A percentile compares a stretch with the other conserved stretches of the same genome.
Conservation (phyloP, 768 basidiomycete genomes). For the Omphalotus guepiniiformis region DNA sequence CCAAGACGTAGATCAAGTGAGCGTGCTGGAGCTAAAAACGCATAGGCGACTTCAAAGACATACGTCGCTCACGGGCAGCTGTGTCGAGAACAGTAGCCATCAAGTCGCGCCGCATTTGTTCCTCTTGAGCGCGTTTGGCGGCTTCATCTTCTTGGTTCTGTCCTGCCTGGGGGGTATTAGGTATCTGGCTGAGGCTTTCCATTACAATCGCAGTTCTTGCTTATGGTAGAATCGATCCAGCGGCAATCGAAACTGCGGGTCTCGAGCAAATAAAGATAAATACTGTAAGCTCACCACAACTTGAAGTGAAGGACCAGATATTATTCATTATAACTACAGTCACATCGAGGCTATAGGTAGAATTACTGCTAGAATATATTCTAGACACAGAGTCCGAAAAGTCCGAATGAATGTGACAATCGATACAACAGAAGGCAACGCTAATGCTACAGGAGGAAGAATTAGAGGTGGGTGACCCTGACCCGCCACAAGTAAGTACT, state of each 20-base stretch:
- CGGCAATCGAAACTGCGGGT: no score
- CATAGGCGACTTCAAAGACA: constrained; percentile 18
- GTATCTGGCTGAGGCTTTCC: constrained; percentile 6
- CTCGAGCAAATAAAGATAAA: no score
- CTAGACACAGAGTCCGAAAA: no score
- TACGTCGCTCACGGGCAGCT: constrained; percentile 79
- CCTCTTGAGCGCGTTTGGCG: constrained; percentile 58
- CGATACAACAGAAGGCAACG: no score
- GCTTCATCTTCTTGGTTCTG: constrained; percentile 43
- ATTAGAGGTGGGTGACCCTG: no score
- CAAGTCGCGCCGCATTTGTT: constrained; percentile 71
- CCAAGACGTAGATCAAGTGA: not conserved
- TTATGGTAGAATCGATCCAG: constrained; percentile 5
- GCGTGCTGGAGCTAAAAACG: not conserved
- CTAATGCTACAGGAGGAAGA: no score
- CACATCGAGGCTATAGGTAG: no score
- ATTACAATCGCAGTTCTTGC: not conserved
- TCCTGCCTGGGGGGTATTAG: constrained; percentile 3
- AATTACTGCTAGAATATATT: no score
- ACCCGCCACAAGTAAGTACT: no score
- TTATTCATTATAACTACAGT: not conserved
- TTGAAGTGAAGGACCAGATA: not conserved
- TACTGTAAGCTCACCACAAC: no score
- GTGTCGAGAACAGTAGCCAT: constrained; percentile 74
- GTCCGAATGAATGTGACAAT: no score